Evolutionary conservation across 2,329 filamentous ascomycete species (phyloP), one percentile per base, ranked within the genome.

Genomic region (Venturia carpophila): DNA sequence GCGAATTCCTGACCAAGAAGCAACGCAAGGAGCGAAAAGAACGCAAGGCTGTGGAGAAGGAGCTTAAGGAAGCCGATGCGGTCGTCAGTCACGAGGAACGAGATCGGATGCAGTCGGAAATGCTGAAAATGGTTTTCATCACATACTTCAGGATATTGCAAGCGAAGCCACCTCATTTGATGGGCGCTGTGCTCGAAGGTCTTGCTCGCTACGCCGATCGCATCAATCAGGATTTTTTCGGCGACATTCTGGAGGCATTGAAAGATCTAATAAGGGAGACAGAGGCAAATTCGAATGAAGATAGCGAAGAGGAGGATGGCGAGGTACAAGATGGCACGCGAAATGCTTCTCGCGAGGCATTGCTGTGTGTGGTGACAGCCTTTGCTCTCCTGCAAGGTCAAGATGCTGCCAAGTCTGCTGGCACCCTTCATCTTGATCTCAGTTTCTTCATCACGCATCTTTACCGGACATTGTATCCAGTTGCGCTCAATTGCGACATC

Each of bases 141-240:
- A 89, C 87, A 1, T 99, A 99, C 79, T 97, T 99, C 77, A 88
- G 92, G 63, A 93, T 97, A 64, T 80, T 99, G 55, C 97, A 97
- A 79, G 82, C 87, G 64, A 86, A 92, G 34, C 83, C 86, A 30
- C 87, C 91, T 17, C 86, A 89, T 69, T 84, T 99, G 21, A 97
- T 97, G 91, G 94, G 94, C n/a, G 92, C 93, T 17, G 92, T 97
- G 0, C 83, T 99, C 5, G 94, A 97, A 79, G 94, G 94, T 37
- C 80, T 99, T 27, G 92, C 93, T 62, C 92, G 92, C 73, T 99
- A 96, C 73, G 88, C 92, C 3, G 94, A 97, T 74, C 83, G 99
- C 67, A 99, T 99, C 82, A 99, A 99, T 78, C 92, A 99, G 73
- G 91, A 99, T 74, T 97, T 99, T 80, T 99, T 99, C 71, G 94